These are phyloP conservation scores for Abrus pulchellus DNA, from an alignment of 306 rosid genomes.

Conservation along the genomic window DNA sequence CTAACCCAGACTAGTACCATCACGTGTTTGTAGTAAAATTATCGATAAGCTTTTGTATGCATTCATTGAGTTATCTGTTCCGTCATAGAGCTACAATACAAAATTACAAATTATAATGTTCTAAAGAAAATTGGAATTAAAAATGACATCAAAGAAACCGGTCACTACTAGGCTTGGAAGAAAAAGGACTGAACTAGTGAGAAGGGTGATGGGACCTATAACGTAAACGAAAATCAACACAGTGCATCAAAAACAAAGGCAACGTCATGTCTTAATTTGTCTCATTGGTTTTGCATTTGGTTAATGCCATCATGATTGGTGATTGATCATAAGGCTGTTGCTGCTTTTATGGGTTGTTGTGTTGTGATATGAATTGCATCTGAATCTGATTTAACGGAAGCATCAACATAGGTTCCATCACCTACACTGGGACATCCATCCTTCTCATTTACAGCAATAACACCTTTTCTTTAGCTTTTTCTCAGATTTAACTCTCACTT, in stretches of 20 bases:
- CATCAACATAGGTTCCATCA: slow-evolving; percentile 48
- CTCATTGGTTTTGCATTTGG: slow-evolving; percentile 8
- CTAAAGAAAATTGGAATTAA: not conserved
- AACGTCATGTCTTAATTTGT: slow-evolving; percentile 43
- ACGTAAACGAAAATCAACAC: not conserved
- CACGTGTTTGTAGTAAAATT: slow-evolving; percentile 34
- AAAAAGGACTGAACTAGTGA: not conserved
- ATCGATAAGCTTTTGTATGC: not conserved
- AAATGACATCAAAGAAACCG: not conserved
- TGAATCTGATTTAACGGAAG: slow-evolving; percentile 40
- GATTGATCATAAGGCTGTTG: slow-evolving; percentile 51
- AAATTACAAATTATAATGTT: not conserved
- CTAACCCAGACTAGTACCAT: slow-evolving; percentile 1
- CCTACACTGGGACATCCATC: slow-evolving; percentile 13
- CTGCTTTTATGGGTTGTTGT: slow-evolving; percentile 37
- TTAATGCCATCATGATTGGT: slow-evolving; percentile 48
- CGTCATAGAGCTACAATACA: not conserved
- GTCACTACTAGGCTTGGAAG: not conserved
- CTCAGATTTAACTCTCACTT: not conserved
- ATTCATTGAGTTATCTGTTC: slow-evolving; percentile 23
- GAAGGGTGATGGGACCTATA: slow-evolving; percentile 49
- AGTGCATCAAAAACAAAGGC: slow-evolving; percentile 20
- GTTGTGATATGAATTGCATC: slow-evolving; percentile 33
- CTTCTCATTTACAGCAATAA: not conserved
- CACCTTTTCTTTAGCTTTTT: not conserved